phyloP scores from a whole-genome alignment of 257 asterid genomes.

The Rehmannia glutinosa region DNA sequence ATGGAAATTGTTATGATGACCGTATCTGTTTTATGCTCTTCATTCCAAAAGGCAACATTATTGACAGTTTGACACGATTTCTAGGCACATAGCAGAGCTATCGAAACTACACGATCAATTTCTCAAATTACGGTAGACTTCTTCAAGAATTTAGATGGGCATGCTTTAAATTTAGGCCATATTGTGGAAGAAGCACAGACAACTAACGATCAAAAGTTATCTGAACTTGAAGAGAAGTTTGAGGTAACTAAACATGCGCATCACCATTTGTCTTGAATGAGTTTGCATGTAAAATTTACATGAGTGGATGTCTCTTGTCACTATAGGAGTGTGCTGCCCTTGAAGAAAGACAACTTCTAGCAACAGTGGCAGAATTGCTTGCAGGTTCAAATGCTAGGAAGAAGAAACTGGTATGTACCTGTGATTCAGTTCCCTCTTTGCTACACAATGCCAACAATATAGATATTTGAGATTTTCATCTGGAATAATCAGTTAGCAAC shows the following conservation, averaged over 20 bases:
- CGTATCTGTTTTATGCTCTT: conserved; percentile 1
- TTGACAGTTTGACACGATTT: conserved; percentile 17
- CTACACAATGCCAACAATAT: no score
- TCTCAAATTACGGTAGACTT: conserved; percentile 61
- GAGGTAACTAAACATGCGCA: conserved; percentile 50
- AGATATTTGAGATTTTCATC: no score
- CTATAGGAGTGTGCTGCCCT: conserved; percentile 84
- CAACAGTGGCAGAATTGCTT: conserved; percentile 90
- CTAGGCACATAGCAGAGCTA: conserved; percentile 90
- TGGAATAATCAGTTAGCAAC: no score
- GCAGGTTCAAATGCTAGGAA: conserved; percentile 89
- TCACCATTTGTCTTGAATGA: conserved; percentile 1
- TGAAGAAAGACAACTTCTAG: conserved; percentile 86
- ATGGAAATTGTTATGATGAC: conserved; percentile 1
- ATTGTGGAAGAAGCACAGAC: conserved; percentile 81
- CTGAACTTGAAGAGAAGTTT: conserved; percentile 39
- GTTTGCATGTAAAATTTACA: not conserved
- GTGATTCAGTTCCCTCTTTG: not conserved
- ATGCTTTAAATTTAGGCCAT: conserved; percentile 69
- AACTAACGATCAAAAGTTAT: conserved; percentile 15
- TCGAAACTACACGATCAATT: conserved; percentile 71
- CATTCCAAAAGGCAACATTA: not conserved
- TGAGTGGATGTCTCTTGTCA: conserved; percentile 11
- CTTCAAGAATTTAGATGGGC: conserved; percentile 66
- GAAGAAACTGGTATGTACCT: conserved; percentile 66